phyloP scores from a whole-genome alignment of 2,329 filamentous ascomycete species.

The Elsinoe necatrix region DNA sequence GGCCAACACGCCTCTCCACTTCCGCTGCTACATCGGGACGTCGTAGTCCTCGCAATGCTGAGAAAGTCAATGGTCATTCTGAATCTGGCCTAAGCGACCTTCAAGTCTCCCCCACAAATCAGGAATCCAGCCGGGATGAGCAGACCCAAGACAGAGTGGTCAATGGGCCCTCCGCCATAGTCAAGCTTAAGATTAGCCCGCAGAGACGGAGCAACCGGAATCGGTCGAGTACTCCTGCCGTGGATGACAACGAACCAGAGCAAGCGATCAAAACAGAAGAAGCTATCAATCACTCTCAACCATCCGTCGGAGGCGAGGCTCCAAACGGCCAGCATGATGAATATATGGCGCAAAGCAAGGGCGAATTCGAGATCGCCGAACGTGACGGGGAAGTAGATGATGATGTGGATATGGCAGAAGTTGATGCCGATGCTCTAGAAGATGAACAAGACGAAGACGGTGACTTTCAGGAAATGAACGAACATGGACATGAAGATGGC shows the following conservation, averaged over 20 bases:
- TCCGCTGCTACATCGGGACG: not conserved
- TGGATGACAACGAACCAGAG: not conserved
- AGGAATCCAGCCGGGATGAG: not conserved
- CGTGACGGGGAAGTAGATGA: not conserved
- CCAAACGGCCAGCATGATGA: not conserved
- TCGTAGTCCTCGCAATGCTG: not conserved
- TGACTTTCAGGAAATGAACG: not conserved
- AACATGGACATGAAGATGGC: not conserved
- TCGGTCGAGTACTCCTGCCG: not conserved
- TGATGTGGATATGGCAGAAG: conserved; percentile 12
- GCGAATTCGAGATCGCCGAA: not conserved
- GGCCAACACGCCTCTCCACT: not conserved
- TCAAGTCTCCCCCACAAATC: not conserved
- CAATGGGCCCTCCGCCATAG: not conserved
- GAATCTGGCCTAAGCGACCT: not conserved
- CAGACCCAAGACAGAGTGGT: not conserved
- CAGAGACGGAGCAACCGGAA: not conserved
- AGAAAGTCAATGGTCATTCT: not conserved
- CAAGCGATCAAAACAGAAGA: not conserved
- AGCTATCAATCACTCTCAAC: not conserved
- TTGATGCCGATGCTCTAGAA: not conserved
- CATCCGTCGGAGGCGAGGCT: not conserved
- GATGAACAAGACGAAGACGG: not conserved
- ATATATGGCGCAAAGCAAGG: not conserved
- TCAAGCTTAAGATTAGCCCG: not conserved